A percentile compares a stretch with the other conserved stretches of the same genome.
Evolutionary conservation across 2,329 filamentous ascomycete genomes (phyloP).

Genomic region (Colletotrichum camelliae): DNA sequence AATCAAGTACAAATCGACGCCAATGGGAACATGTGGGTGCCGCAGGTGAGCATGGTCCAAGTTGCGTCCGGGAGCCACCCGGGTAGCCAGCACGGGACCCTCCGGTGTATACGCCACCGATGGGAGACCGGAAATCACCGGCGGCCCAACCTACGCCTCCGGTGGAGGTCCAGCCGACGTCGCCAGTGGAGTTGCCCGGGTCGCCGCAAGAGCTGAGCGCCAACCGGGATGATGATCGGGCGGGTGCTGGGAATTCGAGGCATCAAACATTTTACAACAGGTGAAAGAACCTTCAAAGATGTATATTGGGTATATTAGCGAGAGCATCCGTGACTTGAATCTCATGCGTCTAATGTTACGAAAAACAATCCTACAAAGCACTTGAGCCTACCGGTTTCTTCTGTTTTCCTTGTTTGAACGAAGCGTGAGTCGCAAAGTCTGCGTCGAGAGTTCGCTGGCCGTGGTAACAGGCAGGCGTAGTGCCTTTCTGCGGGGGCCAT

Average conservation of each 20-base stretch:
- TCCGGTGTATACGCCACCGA: conserved; percentile 15
- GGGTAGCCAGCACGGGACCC: not conserved
- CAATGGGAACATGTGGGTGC: conserved; percentile 36
- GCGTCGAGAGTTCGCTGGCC: no score
- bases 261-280: conserved; percentile 21
- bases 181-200: not conserved
- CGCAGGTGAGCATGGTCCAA: conserved; percentile 37
- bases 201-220: conserved; percentile 17
- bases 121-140: not conserved
- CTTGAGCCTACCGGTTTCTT: not conserved
- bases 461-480: no score
- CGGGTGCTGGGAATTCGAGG: not conserved
- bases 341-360: not conserved
- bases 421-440: no score
- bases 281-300: not conserved
- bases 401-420: not conserved
- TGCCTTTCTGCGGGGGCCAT: no score
- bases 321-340: not conserved
- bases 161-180: not conserved
- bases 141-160: not conserved
- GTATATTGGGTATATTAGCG: not conserved
- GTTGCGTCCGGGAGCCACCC: conserved; percentile 11
- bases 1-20: conserved; percentile 33
- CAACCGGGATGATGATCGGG: not conserved
- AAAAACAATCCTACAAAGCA: not conserved